Conservation (phyloP, 148 eudicot species). For the Fallopia convolvulus region DNA sequence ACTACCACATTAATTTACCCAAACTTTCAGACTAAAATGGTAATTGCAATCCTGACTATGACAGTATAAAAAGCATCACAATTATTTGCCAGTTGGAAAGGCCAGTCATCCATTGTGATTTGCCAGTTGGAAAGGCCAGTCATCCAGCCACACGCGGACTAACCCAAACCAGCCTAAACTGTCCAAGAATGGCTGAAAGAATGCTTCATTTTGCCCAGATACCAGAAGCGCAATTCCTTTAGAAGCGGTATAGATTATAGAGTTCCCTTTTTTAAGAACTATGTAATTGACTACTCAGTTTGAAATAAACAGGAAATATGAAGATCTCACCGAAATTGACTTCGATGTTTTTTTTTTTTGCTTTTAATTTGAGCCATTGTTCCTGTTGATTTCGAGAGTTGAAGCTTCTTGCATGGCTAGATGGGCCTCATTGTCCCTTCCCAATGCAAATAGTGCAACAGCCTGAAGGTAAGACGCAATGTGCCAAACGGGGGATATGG, state of each 20-base stretch:
- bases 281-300: not conserved
- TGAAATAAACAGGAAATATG: not conserved
- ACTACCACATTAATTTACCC: slow-evolving; percentile 7
- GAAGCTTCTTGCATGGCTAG: slow-evolving; percentile 83
- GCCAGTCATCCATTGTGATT: not conserved
- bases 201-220: not conserved
- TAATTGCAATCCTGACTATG: slow-evolving; percentile 6
- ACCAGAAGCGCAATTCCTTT: not conserved
- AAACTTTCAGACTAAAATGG: slow-evolving; percentile 1
- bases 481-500: slow-evolving; percentile 76
- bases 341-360: not conserved
- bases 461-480: slow-evolving; percentile 87
- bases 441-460: slow-evolving; percentile 59
- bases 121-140: not conserved
- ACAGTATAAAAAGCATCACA: slow-evolving; percentile 5
- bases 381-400: slow-evolving; percentile 61
- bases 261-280: not conserved
- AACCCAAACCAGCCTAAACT: slow-evolving; percentile 1
- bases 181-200: slow-evolving; percentile 10
- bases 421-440: slow-evolving; percentile 80
- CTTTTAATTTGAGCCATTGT: not conserved
- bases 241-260: slow-evolving; percentile 8
- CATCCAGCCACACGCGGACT: not conserved
- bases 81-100: not conserved
- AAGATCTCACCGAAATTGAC: slow-evolving; percentile 8